phyloP scores from a whole-genome alignment of 2,329 filamentous ascomycete species.

The Alternaria brassicae region DNA sequence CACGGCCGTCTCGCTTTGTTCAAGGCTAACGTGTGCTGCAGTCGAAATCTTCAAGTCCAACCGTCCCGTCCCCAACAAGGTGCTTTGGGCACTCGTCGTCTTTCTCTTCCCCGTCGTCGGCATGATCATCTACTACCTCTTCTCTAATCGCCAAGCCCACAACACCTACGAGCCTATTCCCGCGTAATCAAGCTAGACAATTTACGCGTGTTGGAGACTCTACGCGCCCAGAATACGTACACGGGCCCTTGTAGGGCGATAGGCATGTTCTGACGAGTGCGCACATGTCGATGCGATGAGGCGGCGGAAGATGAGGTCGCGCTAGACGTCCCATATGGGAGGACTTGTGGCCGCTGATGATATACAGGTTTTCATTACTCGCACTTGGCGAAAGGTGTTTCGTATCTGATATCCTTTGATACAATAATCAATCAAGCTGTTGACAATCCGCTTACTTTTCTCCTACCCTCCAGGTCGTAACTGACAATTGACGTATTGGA shows the following conservation, averaged over 20 bases:
- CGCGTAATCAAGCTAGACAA: slow-evolving; percentile 18
- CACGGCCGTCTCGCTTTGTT: background rate
- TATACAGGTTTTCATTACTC: background rate
- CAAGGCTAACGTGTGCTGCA: slow-evolving; percentile 43
- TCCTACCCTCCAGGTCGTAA: background rate
- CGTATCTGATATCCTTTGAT: background rate
- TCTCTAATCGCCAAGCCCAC: slow-evolving; percentile 67
- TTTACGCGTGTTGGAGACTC: background rate
- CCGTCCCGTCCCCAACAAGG: slow-evolving; percentile 64
- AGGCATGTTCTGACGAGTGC: background rate
- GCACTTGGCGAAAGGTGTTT: background rate
- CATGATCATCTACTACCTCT: slow-evolving; percentile 68
- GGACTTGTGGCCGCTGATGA: background rate
- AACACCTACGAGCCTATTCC: slow-evolving; percentile 63
- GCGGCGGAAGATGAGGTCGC: background rate
- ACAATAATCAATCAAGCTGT: background rate
- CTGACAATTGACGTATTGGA: background rate
- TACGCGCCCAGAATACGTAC: background rate
- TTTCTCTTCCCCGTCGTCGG: slow-evolving; percentile 70
- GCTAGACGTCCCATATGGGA: background rate
- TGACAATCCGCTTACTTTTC: background rate
- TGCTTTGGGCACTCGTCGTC: slow-evolving; percentile 68
- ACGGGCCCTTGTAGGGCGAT: background rate
- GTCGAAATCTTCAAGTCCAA: slow-evolving; percentile 71
- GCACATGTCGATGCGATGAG: background rate